These are phyloP conservation scores for Ophidiomyces ophidiicola DNA, from an alignment of 2,329 filamentous ascomycete species.

Conservation along the genomic window DNA sequence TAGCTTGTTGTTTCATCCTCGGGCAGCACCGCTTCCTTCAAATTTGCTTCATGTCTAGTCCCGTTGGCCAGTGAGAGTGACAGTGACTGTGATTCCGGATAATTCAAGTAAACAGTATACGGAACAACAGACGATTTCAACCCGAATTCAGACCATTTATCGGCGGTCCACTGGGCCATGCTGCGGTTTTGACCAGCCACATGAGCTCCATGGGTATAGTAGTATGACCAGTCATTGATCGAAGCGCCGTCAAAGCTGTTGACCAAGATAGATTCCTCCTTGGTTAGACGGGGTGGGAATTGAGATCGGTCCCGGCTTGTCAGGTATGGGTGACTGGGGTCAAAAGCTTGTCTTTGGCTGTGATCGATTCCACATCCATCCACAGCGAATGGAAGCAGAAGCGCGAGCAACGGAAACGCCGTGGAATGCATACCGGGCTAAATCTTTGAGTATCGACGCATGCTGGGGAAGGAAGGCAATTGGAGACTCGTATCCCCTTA, in stretches of 20 bases:
- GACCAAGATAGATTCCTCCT: conserved; percentile 21
- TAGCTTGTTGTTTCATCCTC: conserved; percentile 19
- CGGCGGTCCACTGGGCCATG: conserved; percentile 23
- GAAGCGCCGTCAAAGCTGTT: conserved; percentile 21
- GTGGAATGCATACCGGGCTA: conserved; percentile 11
- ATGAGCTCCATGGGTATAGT: conserved; percentile 24
- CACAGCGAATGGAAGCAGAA: conserved; percentile 13
- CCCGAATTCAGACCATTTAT: conserved; percentile 23
- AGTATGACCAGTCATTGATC: conserved; percentile 22
- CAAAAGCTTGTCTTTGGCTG: conserved; percentile 5
- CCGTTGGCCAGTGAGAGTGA: conserved; percentile 18
- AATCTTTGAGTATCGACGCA: too few relatives aligned
- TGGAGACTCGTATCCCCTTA: not conserved
- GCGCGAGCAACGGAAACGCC: conserved; percentile 12
- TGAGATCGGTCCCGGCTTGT: conserved; percentile 15
- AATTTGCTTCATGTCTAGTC: conserved; percentile 15
- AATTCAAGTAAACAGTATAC: conserved; percentile 23
- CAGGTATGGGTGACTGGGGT: conserved; percentile 13
- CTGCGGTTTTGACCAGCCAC: conserved; percentile 23
- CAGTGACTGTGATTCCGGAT: conserved; percentile 21
- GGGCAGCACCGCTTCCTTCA: conserved; percentile 18
- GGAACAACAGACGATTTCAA: conserved; percentile 17
- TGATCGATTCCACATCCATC: conserved; percentile 14
- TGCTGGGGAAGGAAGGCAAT: not conserved
- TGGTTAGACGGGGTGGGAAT: conserved; percentile 20